Conservation (phyloP, 2,329 filamentous ascomycete species). For the Aspergillus texensis region DNA sequence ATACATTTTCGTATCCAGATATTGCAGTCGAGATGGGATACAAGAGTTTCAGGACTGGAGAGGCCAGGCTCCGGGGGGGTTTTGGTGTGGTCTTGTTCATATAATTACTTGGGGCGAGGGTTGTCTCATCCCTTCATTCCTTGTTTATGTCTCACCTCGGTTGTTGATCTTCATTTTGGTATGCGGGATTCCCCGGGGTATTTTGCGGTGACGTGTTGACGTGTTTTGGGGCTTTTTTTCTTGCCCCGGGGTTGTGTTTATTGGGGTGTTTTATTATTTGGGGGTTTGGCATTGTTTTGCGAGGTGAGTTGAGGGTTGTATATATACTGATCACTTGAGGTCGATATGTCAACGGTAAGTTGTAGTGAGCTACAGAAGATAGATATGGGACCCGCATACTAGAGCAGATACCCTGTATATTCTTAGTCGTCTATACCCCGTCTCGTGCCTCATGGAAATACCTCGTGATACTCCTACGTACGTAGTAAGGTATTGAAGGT, state of each 20-base stretch:
- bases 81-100: neutral
- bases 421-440: neutral
- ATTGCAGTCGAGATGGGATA: neutral
- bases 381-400: too few relatives aligned
- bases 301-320: too few relatives aligned
- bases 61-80: neutral
- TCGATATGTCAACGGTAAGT: too few relatives aligned
- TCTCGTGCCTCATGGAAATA: neutral
- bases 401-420: too few relatives aligned
- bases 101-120: neutral
- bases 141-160: neutral
- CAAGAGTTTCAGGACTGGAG: neutral
- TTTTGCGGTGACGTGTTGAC: neutral
- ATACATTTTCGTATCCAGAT: neutral
- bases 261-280: too few relatives aligned
- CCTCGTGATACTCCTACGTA: neutral
- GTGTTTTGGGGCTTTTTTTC: neutral
- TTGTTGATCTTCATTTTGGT: neutral
- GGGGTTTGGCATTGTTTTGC: too few relatives aligned
- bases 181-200: neutral
- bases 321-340: too few relatives aligned
- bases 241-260: neutral
- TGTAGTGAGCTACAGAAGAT: too few relatives aligned
- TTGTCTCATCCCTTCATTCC: neutral
- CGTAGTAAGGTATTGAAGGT: neutral